Evolutionary conservation across 371 early-diverging fungal species (phyloP).

Genomic region (Chytridiales sp.): DNA sequence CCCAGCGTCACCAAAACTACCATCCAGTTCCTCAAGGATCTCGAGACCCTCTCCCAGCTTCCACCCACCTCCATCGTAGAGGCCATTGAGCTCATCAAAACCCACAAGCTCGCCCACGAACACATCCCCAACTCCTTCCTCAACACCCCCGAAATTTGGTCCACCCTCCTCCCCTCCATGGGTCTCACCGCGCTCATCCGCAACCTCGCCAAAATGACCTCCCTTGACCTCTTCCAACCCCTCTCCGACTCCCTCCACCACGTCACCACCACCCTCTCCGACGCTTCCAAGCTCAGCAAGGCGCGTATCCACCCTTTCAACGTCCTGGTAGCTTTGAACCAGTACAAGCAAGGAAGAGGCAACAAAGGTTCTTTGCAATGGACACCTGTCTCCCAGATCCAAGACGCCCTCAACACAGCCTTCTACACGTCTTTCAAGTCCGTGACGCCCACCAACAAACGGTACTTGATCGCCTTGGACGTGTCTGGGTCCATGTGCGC

Average conservation of each 20-base stretch:
- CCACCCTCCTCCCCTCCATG: conserved; percentile 16
- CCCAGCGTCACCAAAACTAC: neutral
- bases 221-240: conserved; percentile 9
- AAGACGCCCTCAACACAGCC: conserved; percentile 17
- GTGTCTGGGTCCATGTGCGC: conserved; percentile 27
- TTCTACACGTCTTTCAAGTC: conserved; percentile 20
- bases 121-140: conserved; percentile 20
- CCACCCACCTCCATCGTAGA: neutral
- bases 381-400: conserved; percentile 9
- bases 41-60: neutral
- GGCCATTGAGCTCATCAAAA: conserved; percentile 3
- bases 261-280: conserved; percentile 7
- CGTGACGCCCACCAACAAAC: conserved; percentile 17
- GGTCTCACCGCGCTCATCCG: conserved; percentile 24
- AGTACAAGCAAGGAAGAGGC: conserved; percentile 19
- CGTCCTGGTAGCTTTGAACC: conserved; percentile 19
- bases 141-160: conserved; percentile 15
- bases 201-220: conserved; percentile 21
- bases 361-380: conserved; percentile 19
- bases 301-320: conserved; percentile 29
- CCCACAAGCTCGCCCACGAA: conserved; percentile 20
- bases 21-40: conserved; percentile 2
- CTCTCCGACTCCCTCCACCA: conserved; percentile 2
- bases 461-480: conserved; percentile 18
- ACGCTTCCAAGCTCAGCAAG: conserved; percentile 8